Conservation (phyloP, 1,284 basidiomycete species). For the Cryptococcus sp. region DNA sequence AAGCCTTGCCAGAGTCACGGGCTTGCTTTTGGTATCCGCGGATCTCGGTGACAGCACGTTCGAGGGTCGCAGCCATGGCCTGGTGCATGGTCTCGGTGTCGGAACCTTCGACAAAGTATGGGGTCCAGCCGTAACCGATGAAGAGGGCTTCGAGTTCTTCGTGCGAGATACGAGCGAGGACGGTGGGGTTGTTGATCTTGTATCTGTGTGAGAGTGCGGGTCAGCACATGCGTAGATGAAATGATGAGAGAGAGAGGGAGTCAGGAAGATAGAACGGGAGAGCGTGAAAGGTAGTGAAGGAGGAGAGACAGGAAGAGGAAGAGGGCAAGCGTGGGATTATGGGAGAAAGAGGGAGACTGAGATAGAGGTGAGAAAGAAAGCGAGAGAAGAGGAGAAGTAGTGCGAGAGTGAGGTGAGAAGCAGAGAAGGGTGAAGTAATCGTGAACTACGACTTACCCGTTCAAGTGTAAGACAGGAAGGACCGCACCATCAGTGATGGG, state of each 20-base stretch:
- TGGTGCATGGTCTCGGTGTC: conserved; percentile 44
- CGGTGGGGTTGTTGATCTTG: conserved; percentile 48
- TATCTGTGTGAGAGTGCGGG: conserved; percentile 23
- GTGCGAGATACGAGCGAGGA: conserved; percentile 41
- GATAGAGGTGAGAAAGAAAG: not conserved
- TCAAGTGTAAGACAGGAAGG: conserved; percentile 78
- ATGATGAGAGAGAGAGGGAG: conserved; percentile 6
- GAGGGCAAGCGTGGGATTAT: not conserved
- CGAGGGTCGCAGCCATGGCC: conserved; percentile 69
- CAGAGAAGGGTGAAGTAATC: not conserved
- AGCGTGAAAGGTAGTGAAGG: not conserved
- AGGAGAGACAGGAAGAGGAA: not conserved
- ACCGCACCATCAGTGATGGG: conserved; percentile 82
- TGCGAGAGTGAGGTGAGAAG: not conserved
- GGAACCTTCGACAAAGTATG: conserved; percentile 44
- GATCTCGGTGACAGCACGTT: conserved; percentile 74
- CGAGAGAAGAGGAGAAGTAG: not conserved
- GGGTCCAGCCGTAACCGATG: conserved; percentile 43
- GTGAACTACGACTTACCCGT: conserved; percentile 47
- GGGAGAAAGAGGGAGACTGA: not conserved
- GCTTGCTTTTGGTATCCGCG: conserved; percentile 72
- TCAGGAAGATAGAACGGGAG: too few relatives aligned
- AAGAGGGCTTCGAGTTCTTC: conserved; percentile 40
- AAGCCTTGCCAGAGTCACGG: conserved; percentile 65
- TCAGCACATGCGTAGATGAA: conserved; percentile 19